These are phyloP conservation scores for Wickerhamiella spandovensis DNA, from an alignment of 805 yeast species.

Conservation along the genomic window DNA sequence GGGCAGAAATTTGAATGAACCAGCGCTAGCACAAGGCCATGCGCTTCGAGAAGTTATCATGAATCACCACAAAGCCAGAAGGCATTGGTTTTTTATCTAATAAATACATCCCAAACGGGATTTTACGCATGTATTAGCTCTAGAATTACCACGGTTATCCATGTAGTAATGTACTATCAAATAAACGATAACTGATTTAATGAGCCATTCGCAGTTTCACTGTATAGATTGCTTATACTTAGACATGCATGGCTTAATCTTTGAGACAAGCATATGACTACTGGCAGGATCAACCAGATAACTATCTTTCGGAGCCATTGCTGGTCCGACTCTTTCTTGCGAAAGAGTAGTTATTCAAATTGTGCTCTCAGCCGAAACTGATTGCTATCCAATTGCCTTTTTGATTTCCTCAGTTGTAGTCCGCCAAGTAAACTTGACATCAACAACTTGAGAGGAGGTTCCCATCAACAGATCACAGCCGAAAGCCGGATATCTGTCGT, in stretches of 20 bases:
- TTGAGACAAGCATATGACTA: conserved; percentile 40
- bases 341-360: conserved; percentile 5
- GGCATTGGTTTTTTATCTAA: too few relatives aligned
- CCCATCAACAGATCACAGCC: conserved; percentile 11
- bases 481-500: conserved; percentile 14
- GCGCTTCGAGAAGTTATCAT: too few relatives aligned
- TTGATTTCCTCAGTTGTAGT: conserved; percentile 13
- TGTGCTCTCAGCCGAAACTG: neutral
- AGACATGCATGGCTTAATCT: conserved; percentile 39
- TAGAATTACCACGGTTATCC: conserved; percentile 38
- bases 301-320: too few relatives aligned
- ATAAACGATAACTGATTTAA: conserved; percentile 38
- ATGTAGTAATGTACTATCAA: conserved; percentile 35
- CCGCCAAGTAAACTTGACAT: conserved; percentile 11
- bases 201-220: conserved; percentile 41
- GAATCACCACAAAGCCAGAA: too few relatives aligned
- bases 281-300: conserved; percentile 41
- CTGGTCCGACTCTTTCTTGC: neutral
- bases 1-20: too few relatives aligned
- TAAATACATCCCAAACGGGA: too few relatives aligned
- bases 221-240: conserved; percentile 35
- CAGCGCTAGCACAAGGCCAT: too few relatives aligned
- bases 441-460: conserved; percentile 15
- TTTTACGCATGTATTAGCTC: conserved; percentile 37
- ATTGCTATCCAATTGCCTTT: conserved; percentile 17